These are phyloP conservation scores for Limonium bicolor DNA, from an alignment of 148 eudicot genomes.

Conservation along the genomic window DNA sequence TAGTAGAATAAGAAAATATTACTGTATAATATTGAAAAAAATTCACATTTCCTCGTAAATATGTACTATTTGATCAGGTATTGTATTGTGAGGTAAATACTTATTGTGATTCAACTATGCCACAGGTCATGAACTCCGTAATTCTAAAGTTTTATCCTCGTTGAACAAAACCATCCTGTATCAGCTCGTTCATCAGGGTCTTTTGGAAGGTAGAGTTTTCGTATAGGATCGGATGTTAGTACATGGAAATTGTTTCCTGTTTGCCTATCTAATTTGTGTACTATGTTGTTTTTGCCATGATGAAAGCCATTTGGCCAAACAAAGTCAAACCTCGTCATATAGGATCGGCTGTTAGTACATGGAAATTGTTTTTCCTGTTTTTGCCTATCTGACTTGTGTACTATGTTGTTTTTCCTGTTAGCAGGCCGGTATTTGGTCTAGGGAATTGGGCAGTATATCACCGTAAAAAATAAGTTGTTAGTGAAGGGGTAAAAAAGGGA, in stretches of 20 bases:
- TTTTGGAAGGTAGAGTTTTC: neutral
- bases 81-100: neutral
- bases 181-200: neutral
- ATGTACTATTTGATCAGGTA: neutral
- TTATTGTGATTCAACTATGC: neutral
- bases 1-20: neutral
- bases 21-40: neutral
- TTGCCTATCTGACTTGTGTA: neutral
- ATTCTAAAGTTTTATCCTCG: constrained; percentile 11
- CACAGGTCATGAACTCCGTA: constrained; percentile 8
- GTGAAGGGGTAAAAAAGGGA: no score
- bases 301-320: neutral
- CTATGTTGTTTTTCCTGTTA: neutral
- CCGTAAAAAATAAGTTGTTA: no score
- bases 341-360: neutral
- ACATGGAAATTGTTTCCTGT: neutral
- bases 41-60: neutral
- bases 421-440: no score
- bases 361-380: neutral
- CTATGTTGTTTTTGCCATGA: neutral
- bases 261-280: neutral
- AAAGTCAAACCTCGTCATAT: neutral
- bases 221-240: neutral
- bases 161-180: constrained; percentile 8
- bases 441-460: no score